These are phyloP conservation scores for sunflower (Helianthus annuus) DNA, from an alignment of 129 eudicot species.

Conservation along the genomic window HanXRQr2.0-SUNRISE NC_035441.2:131428783-131429282, in stretches of 20 bases:
- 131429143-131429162: background rate
- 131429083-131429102: background rate
- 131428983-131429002: background rate
- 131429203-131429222: background rate
- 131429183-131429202: background rate
- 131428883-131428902: background rate
- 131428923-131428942: background rate
- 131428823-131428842: slow-evolving; percentile 16
- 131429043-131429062: slow-evolving; percentile 5
- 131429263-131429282: background rate
- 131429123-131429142: background rate
- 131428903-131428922: background rate
- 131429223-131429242: background rate
- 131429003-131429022: background rate
- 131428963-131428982: background rate
- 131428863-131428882: background rate
- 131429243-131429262: background rate
- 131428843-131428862: background rate
- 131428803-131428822: background rate
- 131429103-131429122: background rate
- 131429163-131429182: background rate
- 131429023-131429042: background rate
- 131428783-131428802: background rate
- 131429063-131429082: slow-evolving; percentile 15
- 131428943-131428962: background rate